Percentiles rank a stretch among this genome's conserved stretches.
Evolutionary conservation across 495 filamentous ascomycete species (phyloP).

Genomic region (Gamarada debralockiae): DNA sequence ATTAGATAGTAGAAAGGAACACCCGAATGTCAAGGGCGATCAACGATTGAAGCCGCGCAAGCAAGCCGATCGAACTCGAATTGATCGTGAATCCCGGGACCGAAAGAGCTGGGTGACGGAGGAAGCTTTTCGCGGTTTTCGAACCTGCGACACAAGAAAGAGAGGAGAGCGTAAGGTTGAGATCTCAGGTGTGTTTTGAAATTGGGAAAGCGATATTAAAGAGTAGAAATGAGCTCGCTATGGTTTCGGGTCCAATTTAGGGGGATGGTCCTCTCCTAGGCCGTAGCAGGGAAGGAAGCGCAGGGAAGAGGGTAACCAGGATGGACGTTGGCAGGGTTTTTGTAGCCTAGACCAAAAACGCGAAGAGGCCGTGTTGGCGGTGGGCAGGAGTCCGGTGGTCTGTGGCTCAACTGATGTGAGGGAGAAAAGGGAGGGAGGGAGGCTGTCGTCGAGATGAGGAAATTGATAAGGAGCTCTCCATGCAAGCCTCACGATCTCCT

Average conservation of each 20-base stretch:
- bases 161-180: constrained; percentile 22
- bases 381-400: not conserved
- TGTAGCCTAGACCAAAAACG: not conserved
- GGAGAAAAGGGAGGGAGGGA: not conserved
- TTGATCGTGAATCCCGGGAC: no score
- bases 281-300: not conserved
- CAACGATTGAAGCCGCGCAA: constrained; percentile 13
- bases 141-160: constrained; percentile 26
- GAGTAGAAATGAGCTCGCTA: not conserved
- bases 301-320: no score
- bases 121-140: constrained; percentile 22
- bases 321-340: no score
- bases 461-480: not conserved
- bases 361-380: not conserved
- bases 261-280: no score
- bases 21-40: constrained; percentile 15
- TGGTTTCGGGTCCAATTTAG: not conserved
- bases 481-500: no score
- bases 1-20: constrained; percentile 18
- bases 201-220: constrained; percentile 25
- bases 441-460: not conserved
- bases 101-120: constrained; percentile 6
- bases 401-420: no score
- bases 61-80: not conserved
- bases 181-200: constrained; percentile 22